Evolutionary conservation across 176 grass and related monocot genomes (phyloP).

Genomic region (Areca catechu): DNA sequence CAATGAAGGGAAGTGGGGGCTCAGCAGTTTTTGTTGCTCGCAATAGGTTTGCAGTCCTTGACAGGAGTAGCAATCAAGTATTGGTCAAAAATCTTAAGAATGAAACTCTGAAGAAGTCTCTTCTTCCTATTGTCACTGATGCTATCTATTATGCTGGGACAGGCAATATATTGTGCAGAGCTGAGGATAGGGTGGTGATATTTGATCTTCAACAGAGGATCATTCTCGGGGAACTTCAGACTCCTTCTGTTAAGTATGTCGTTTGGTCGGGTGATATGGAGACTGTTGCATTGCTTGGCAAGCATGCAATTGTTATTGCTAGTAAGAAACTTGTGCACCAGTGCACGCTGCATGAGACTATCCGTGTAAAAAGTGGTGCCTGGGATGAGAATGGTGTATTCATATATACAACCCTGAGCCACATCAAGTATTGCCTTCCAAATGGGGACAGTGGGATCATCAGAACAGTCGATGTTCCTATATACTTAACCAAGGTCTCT

Average conservation of each 20-base stretch:
- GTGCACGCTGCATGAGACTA: slow-evolving; percentile 87
- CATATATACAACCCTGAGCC: slow-evolving; percentile 83
- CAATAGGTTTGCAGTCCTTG: slow-evolving; percentile 80
- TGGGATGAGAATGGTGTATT: slow-evolving; percentile 97
- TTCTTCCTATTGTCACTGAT: slow-evolving; percentile 70
- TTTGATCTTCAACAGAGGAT: slow-evolving; percentile 87
- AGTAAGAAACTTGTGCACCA: slow-evolving; percentile 70
- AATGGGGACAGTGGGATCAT: slow-evolving; percentile 96
- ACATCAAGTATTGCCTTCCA: slow-evolving; percentile 98
- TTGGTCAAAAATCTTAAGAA: slow-evolving; percentile 81
- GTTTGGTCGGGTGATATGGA: slow-evolving; percentile 96
- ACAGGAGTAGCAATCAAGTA: slow-evolving; percentile 75
- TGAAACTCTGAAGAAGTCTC: slow-evolving; percentile 74
- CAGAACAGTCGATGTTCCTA: slow-evolving; percentile 78
- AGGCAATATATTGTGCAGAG: slow-evolving; percentile 67
- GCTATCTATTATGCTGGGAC: slow-evolving; percentile 90
- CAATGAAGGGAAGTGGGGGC: slow-evolving; percentile 55
- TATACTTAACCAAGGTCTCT: slow-evolving; percentile 88
- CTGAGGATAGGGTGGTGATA: slow-evolving; percentile 69
- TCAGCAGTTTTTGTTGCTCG: slow-evolving; percentile 80
- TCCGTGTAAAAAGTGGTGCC: slow-evolving; percentile 95
- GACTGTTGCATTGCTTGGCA: slow-evolving; percentile 82
- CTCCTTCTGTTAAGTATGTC: slow-evolving; percentile 67
- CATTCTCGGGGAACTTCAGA: slow-evolving; percentile 76
- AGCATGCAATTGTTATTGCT: slow-evolving; percentile 86